Base-by-base conservation (phyloP, 1,139 yeast species). In the Pichia sp. region DNA sequence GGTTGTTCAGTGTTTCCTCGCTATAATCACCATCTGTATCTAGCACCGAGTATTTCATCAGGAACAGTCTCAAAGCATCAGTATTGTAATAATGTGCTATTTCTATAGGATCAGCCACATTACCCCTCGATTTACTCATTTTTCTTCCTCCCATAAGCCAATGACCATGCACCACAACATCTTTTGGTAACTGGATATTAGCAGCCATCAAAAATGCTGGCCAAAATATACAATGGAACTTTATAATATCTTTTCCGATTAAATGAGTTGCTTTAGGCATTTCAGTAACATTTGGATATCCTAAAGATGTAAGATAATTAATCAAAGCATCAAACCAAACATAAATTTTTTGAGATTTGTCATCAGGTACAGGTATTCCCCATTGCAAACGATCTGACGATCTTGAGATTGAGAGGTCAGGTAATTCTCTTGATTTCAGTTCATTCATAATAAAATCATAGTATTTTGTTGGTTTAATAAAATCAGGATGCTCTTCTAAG, bases 311-410 rank as follows among this genome's bases (percentile, higher is more conserved):
- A 9, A 88, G 45, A 58, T 91, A 91, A 57, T 88, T 91, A 36
- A 84, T 70, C 41, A 91, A 69, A 0, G 99, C 99, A 63, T 91
- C 99, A 47, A 91, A 83, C 99, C 99, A 91, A 9, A 91, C 99
- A 54, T 91, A 91, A 45, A 91, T 80, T 40, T 74, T 80, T 55
- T 91, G 97, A 0, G 77, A 53, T 0, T 71, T 66, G 53, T 91
- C 97, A 28, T 69, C 68, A 0, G 98, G 98, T 0, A 91, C 97
- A 2, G 76, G 75, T 23, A 91, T 82, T 0, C 96, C 96, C 99
- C 99, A 91, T 25, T 71, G 64, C 37, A 89, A 69, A 42, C 98
- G 67, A 12, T 78, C 63, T 0, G 79, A 59, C 0, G 97, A 97
- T 48, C 98, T 68, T 0, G 96, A 88, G 2, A 91, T 71, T 23